Base-by-base conservation (phyloP, 75 land plant species). In the Chamaecyparis obtusa region DNA sequence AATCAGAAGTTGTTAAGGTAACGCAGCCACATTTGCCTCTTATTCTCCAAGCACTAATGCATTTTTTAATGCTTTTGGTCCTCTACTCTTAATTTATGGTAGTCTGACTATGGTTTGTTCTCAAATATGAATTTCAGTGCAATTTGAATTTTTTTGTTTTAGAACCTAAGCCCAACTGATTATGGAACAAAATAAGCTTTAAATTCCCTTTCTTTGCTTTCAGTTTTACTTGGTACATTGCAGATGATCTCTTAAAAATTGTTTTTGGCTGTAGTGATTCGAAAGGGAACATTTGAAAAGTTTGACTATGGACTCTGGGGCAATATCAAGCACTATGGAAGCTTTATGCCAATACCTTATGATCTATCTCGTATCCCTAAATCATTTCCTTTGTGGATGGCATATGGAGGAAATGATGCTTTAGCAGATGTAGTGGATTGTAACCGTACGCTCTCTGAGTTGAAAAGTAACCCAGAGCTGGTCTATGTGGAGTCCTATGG, bases 311-410 rank as follows among this genome's bases (percentile, higher is more conserved):
- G 99, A 41, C 60, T 76, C 27, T 86, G 87, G 85, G 92, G 93
- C 36, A 98, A 98, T 88, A 60, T 96, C 74, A 90, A 85, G 86
- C 82, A 80, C 30, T 98, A 98, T 84, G 89, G 90, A 44, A 90
- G 83, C 19, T 0, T 85, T 9, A 57, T 84, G 13, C 99, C 99
- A 5, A 97, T 95, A 17, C 90, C 55, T 41, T 98, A 96, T 87
- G 92, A 96, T 87, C 90, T 98, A 14, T 79, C 89, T 56, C 54
- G 43, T 16, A 95, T 96, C 76, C 99, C 99, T 24, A 85, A 86
- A 37, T 92, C 92, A 0, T 87, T 98, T 60, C 99, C 99, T 2
- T 3, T 98, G 87, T 96, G 99, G 97, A 98, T 98, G 97, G 96
- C 93, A 56, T 94, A 94, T 80, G 99, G 99, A 19, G 99, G 98